phyloP scores from a whole-genome alignment of 495 filamentous ascomycete genomes.

The Penicillium ucsense region DNA sequence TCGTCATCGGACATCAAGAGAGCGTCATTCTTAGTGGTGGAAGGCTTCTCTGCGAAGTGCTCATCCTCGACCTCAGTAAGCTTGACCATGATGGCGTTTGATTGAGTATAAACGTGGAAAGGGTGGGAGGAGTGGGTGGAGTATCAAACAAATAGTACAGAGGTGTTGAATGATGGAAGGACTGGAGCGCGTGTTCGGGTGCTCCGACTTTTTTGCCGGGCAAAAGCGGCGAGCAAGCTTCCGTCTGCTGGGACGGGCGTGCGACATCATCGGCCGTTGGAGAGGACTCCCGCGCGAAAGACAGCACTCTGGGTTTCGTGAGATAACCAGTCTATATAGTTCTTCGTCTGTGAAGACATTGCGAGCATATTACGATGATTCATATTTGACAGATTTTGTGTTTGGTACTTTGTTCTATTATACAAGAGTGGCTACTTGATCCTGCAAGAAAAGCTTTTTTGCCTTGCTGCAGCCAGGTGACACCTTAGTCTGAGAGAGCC shows the following conservation, averaged over 20 bases:
- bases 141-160: background rate
- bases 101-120: conserved; percentile 6
- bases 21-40: conserved; percentile 42
- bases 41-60: conserved; percentile 71
- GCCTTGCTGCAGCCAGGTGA: background rate
- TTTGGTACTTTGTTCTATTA: conserved; percentile 11
- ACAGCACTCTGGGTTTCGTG: too few relatives aligned
- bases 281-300: too few relatives aligned
- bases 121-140: conserved; percentile 1
- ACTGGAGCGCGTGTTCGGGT: conserved; percentile 18
- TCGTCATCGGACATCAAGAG: conserved; percentile 61
- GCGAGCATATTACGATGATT: background rate
- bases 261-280: conserved; percentile 9
- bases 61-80: conserved; percentile 93
- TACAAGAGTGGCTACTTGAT: conserved; percentile 13
- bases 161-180: conserved; percentile 19
- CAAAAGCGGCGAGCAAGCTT: conserved; percentile 37
- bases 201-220: conserved; percentile 39
- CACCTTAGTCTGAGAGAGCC: conserved; percentile 1
- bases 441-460: conserved; percentile 1
- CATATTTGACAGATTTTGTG: conserved; percentile 17
- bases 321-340: background rate
- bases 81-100: conserved; percentile 73
- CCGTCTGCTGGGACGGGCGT: conserved; percentile 7
- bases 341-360: background rate